phyloP scores from a whole-genome alignment of 352 stramenopile species.

The Globisporangium cystogenes region DNA sequence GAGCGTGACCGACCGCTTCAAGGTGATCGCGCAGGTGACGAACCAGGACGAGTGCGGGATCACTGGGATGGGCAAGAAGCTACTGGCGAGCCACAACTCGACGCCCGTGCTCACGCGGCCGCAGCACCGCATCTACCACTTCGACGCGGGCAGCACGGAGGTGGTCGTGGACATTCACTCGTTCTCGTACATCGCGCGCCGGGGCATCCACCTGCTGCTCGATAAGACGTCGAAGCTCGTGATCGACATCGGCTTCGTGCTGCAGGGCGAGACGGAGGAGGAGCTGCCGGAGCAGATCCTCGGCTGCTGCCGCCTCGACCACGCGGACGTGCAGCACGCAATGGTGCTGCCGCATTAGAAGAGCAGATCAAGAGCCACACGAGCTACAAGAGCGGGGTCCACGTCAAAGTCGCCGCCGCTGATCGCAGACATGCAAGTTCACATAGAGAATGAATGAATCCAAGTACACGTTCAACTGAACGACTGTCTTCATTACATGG shows the following conservation, averaged over 20 bases:
- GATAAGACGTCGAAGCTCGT: slow-evolving; percentile 77
- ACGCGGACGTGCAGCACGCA: slow-evolving; percentile 59
- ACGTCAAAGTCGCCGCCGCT: not conserved
- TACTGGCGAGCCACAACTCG: slow-evolving; percentile 74
- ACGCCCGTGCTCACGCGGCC: slow-evolving; percentile 80
- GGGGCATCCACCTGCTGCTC: slow-evolving; percentile 70
- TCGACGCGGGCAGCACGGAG: slow-evolving; percentile 56
- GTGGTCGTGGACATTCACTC: slow-evolving; percentile 77
- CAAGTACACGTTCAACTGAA: not conserved
- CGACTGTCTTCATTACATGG: no score
- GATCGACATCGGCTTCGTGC: slow-evolving; percentile 84
- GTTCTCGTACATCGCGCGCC: slow-evolving; percentile 81
- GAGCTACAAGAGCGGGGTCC: no score
- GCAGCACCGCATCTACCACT: slow-evolving; percentile 83
- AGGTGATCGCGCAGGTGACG: slow-evolving; percentile 81
- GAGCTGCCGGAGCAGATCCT: slow-evolving; percentile 85
- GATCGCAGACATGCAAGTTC: not conserved
- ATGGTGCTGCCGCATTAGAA: slow-evolving; percentile 37
- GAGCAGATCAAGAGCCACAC: no score
- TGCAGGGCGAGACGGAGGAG: slow-evolving; percentile 84
- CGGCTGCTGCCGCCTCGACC: slow-evolving; percentile 76
- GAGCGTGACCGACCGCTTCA: slow-evolving; percentile 75
- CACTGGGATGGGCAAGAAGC: slow-evolving; percentile 69
- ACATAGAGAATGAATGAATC: not conserved
- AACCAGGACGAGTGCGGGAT: slow-evolving; percentile 82